A percentile compares a stretch with the other conserved stretches of the same genome.
Evolutionary conservation across 805 yeast species (phyloP).

Genomic region (Wickerhamomyces rabaulensis): DNA sequence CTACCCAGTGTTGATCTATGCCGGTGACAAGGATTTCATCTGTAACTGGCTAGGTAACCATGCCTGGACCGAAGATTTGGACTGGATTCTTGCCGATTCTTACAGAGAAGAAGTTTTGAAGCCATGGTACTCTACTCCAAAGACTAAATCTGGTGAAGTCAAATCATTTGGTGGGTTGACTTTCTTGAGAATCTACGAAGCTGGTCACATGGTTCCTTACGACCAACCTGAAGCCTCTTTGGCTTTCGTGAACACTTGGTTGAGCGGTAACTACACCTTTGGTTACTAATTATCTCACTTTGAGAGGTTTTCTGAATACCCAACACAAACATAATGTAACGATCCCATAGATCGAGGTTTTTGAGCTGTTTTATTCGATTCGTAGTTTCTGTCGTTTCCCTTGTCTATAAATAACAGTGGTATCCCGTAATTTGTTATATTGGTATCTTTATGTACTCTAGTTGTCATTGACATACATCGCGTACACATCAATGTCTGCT

Average conservation of each 20-base stretch:
- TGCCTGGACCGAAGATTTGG: slow-evolving; percentile 70
- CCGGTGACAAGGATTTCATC: slow-evolving; percentile 92
- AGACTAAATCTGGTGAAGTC: slow-evolving; percentile 58
- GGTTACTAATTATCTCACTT: slow-evolving; percentile 4
- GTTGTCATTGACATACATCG: too few relatives aligned
- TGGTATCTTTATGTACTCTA: too few relatives aligned
- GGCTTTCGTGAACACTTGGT: slow-evolving; percentile 72
- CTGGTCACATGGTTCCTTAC: slow-evolving; percentile 91
- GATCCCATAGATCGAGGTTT: too few relatives aligned
- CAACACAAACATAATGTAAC: too few relatives aligned
- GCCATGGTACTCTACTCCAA: slow-evolving; percentile 35
- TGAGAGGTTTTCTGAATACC: too few relatives aligned
- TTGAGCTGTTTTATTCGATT: background rate
- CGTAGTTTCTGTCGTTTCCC: background rate
- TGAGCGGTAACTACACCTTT: slow-evolving; percentile 38
- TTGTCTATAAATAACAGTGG: background rate
- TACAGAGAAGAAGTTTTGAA: slow-evolving; percentile 38
- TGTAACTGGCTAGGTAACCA: slow-evolving; percentile 92
- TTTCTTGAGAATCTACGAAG: slow-evolving; percentile 71
- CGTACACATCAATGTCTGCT: too few relatives aligned
- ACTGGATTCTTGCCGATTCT: slow-evolving; percentile 53
- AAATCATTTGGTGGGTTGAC: slow-evolving; percentile 69
- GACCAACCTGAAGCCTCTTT: slow-evolving; percentile 76
- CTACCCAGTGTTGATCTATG: slow-evolving; percentile 79
- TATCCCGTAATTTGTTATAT: background rate